phyloP scores from a whole-genome alignment of 1,284 basidiomycete genomes.

The Athelia sp. region DNA sequence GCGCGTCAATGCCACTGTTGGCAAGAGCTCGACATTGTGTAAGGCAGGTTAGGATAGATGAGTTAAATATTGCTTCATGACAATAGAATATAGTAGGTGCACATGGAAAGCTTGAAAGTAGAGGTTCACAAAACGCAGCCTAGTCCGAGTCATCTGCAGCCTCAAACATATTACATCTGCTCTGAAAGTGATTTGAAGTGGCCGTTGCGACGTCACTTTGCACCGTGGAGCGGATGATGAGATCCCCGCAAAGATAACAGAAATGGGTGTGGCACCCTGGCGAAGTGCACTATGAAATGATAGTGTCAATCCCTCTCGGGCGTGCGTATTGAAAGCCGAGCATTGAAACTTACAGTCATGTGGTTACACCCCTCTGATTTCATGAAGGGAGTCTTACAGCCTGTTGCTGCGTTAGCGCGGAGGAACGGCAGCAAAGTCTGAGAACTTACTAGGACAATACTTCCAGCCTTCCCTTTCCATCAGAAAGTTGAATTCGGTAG shows the following conservation, averaged over 20 bases:
- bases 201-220: constrained; percentile 36
- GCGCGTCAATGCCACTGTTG: too few species aligned
- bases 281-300: constrained; percentile 41
- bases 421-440: background rate
- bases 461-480: constrained; percentile 51
- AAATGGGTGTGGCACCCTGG: constrained; percentile 62
- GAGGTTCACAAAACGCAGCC: too few species aligned
- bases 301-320: background rate
- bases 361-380: constrained; percentile 59
- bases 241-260: constrained; percentile 50
- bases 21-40: too few species aligned
- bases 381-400: constrained; percentile 54
- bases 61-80: too few species aligned
- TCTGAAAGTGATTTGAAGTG: constrained; percentile 40
- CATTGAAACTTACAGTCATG: constrained; percentile 48
- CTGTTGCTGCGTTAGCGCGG: constrained; percentile 21
- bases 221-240: constrained; percentile 44
- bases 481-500: constrained; percentile 45
- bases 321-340: background rate
- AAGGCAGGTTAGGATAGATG: too few species aligned
- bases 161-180: constrained; percentile 36
- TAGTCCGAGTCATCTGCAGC: too few species aligned
- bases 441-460: constrained; percentile 45
- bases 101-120: too few species aligned
- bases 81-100: too few species aligned